Base-by-base conservation (phyloP, 768 basidiomycete genomes). In the Leucocoprinus sp. region DNA sequence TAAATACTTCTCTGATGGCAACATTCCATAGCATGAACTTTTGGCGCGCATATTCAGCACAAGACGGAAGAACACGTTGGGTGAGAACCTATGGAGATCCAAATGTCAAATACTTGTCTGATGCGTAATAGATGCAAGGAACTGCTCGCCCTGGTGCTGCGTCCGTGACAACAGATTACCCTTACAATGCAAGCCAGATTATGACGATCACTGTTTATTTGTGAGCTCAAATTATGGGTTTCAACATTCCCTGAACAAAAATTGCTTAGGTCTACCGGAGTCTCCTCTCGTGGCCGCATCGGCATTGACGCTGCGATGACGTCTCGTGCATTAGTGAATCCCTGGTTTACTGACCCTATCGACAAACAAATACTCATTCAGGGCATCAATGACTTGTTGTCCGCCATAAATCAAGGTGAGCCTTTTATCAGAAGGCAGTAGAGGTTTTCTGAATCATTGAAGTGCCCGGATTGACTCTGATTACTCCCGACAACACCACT, bases 171-270 rank as follows among this genome's bases (percentile, higher is more conserved):
- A 76, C 76, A 1, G 51, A 54, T 4, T 66, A 70, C 52, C 65
- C 78, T 2, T 82, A 71, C 57, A 79, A 81, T 51, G 61, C 62
- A 22, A 71, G 68, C 55, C 64, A 74, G 56, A 71, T 78, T 43
- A 78, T 80, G 62, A 78, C 78, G 0, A 80, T 82, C 60, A 82
- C 80, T 0, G 57, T 71, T 4, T 80, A 80, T 54, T 60, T 82
- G 72, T 76, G 50, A 46, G 70, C 52, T 5, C 8, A 15, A 28
- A 28, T 8, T 31, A 11, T n/a, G 6, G 31, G 31, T 27, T 8
- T 46, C 6, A 9, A 27, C 28, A 22, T 21, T 28, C 17, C 8
- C n/a, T 15, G 15, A 7, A 17, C 23, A 8, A n/a, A 15, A 28
- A 11, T 6, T 8, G 7, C 37, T 11, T 48, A 76, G 75, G n/a